Conservation (phyloP, 805 yeast genomes). For the Candida awuae region DNA sequence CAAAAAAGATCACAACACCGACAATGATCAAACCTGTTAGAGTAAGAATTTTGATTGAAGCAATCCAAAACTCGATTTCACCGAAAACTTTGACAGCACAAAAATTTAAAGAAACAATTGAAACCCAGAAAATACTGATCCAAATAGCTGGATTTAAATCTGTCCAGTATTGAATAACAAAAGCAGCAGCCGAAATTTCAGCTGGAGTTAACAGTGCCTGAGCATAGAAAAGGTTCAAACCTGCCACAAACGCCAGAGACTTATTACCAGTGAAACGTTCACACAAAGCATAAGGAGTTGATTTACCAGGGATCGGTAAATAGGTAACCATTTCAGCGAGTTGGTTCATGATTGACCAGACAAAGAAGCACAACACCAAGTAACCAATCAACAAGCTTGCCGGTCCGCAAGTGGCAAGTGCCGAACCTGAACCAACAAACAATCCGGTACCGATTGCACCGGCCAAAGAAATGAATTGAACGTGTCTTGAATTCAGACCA, state of each 20-base stretch:
- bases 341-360: constrained; percentile 56
- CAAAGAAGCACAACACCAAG: constrained; percentile 52
- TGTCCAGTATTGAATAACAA: constrained; percentile 54
- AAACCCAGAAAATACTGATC: constrained; percentile 45
- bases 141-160: constrained; percentile 47
- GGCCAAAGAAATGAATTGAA: constrained; percentile 62
- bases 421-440: constrained; percentile 44
- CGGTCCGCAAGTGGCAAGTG: constrained; percentile 27
- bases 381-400: constrained; percentile 47
- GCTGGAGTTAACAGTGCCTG: constrained; percentile 31
- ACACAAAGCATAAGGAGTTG: constrained; percentile 22
- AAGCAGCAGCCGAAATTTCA: constrained; percentile 55
- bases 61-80: constrained; percentile 58
- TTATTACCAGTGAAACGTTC: constrained; percentile 25
- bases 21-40: constrained; percentile 52
- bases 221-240: constrained; percentile 31
- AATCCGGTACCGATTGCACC: constrained; percentile 65
- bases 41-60: constrained; percentile 56
- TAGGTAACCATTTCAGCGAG: constrained; percentile 62
- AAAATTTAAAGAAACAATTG: constrained; percentile 39
- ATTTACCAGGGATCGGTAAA: constrained; percentile 50
- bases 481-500: constrained; percentile 39
- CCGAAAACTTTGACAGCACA: constrained; percentile 34
- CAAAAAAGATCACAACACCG: constrained; percentile 50
- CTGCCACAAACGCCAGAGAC: constrained; percentile 27